Evolutionary conservation across 768 basidiomycete species (phyloP), one percentile per base, ranked within the genome.

Genomic region (Boletellus sp.): DNA sequence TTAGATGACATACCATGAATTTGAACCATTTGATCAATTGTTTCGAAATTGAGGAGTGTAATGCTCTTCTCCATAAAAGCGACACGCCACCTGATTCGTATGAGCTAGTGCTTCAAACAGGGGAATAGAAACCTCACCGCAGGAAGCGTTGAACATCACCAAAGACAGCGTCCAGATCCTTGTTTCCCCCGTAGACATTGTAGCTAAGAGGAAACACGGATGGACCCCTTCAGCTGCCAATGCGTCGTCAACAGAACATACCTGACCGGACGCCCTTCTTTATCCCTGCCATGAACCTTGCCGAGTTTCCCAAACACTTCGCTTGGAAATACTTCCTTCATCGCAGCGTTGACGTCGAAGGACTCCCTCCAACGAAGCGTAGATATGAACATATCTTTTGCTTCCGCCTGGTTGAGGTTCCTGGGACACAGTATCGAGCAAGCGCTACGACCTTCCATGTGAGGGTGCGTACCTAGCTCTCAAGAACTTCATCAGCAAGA

Each of bases 401-500:
- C 86, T 36, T 80, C 79, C 4, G 55, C 43, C 20, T 77, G 62
- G 55, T 74, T 76, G 56, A 86, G 68, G 46, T 82, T 74, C 57
- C 85, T 83, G 37, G 16, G 26, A 31, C 20, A n/a, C 9, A 35
- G n/a, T 13, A 40, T 45, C 38, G 3, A 47, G 28, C n/a, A 20
- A 46, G 32, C 1, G 15, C 15, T 15, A 28, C 4, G n/a, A 19
- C 26, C 4, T 26, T 9, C 26, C 9, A 4, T 28, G 24, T 13
- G 9, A n/a, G 20, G 22, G 35, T 20, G 38, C 66, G 32, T 57
- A 83, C 86, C 85, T 79, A 5, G 90, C 90, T 49, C 85, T 77
- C 26, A 90, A 70, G 72, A 91, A 92, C 62, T 91, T 90, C 78
- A 90, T 80, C 33, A 92, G 73, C 9, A 91, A 60, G 28, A 91